Evolutionary conservation across 495 filamentous ascomycete genomes (phyloP).

Genomic region (Neurospora sublineolata): DNA sequence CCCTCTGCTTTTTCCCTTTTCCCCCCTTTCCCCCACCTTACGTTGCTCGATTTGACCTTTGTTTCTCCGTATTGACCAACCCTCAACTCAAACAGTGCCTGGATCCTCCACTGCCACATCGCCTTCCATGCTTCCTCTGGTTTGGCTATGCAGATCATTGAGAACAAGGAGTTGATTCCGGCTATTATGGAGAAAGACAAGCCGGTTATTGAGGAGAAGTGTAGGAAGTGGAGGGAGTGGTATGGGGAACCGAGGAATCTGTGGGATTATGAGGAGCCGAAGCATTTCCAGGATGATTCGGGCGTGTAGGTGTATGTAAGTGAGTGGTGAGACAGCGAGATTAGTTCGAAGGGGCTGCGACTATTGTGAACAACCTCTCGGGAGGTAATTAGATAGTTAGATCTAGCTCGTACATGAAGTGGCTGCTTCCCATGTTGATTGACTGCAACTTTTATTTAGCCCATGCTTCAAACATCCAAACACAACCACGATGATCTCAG

Average conservation of each 20-base stretch:
- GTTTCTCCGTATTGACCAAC: neutral
- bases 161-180: conserved; percentile 22
- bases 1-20: neutral
- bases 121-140: conserved; percentile 36
- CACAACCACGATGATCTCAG: neutral
- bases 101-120: conserved; percentile 31
- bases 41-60: neutral
- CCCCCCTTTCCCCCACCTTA: too few relatives aligned
- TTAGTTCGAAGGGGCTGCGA: neutral
- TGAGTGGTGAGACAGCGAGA: neutral
- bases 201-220: conserved; percentile 15
- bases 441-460: neutral
- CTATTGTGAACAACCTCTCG: neutral
- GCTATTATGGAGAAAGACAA: conserved; percentile 13
- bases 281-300: conserved; percentile 19
- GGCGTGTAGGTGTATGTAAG: conserved; percentile 11
- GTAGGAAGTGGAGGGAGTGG: conserved; percentile 23
- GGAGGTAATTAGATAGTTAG: neutral
- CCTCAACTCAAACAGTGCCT: conserved; percentile 16
- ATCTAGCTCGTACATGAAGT: too few relatives aligned
- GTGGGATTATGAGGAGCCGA: conserved; percentile 5
- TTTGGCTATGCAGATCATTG: conserved; percentile 32
- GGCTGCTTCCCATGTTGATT: neutral
- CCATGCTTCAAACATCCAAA: neutral
- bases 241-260: conserved; percentile 3